A percentile compares a stretch with the other conserved stretches of the same genome.
Evolutionary conservation across 257 asterid genomes (phyloP).

Genomic region (Fraxinus quadrangulata): DNA sequence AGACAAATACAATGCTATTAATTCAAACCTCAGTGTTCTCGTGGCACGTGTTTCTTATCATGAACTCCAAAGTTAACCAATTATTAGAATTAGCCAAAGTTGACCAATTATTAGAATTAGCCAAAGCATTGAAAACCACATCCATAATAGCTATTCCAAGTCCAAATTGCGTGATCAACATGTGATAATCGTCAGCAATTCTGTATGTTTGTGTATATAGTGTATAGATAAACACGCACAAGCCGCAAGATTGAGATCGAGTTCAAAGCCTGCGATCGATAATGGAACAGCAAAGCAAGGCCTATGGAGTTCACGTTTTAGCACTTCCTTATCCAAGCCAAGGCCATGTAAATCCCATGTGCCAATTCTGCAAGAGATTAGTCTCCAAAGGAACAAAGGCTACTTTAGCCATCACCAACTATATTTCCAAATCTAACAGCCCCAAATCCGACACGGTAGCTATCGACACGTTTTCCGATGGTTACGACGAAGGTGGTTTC

Average conservation of each 20-base stretch:
- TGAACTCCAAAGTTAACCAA: too few species aligned
- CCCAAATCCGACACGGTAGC: slow-evolving; percentile 40
- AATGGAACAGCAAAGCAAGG: slow-evolving; percentile 36
- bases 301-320: slow-evolving; percentile 44
- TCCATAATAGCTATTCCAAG: neutral
- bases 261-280: neutral
- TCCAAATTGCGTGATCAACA: neutral
- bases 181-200: neutral
- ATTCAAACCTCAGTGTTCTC: too few species aligned
- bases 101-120: too few species aligned
- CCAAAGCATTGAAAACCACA: too few species aligned
- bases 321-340: slow-evolving; percentile 80
- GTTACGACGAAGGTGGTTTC: slow-evolving; percentile 65
- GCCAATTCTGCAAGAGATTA: slow-evolving; percentile 69
- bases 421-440: slow-evolving; percentile 42
- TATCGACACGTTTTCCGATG: slow-evolving; percentile 67
- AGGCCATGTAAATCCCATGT: slow-evolving; percentile 88
- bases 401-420: slow-evolving; percentile 64
- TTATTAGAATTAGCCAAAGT: too few species aligned
- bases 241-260: neutral
- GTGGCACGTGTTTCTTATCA: too few species aligned
- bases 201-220: too few species aligned
- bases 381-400: slow-evolving; percentile 51
- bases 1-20: too few species aligned
- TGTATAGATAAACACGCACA: neutral